Percentiles rank a stretch among this genome's conserved stretches.
Evolutionary conservation across 208 protist species (phyloP).

Genomic region (Acanthamoeba lugdunensis): DNA sequence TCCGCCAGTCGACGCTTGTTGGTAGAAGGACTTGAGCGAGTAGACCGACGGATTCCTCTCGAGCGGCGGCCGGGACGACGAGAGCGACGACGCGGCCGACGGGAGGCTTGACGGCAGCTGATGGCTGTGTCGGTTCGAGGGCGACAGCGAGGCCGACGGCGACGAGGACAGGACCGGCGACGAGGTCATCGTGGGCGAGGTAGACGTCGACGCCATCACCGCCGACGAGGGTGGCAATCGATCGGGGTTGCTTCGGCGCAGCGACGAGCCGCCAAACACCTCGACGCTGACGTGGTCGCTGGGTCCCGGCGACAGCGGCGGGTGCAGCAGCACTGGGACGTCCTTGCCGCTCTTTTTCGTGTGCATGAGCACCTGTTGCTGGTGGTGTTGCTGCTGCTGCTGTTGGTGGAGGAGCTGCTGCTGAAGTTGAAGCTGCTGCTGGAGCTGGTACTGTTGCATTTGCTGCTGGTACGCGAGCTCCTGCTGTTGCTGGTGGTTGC

Average conservation of each 20-base stretch:
- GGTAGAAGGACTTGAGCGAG: conserved; percentile 24
- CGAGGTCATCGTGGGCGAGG: conserved; percentile 7
- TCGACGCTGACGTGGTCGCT: not conserved
- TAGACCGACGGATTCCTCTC: not conserved
- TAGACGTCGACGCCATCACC: not conserved
- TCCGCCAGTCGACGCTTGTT: not conserved
- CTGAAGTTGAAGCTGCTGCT: not conserved
- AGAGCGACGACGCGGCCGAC: not conserved
- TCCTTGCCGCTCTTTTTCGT: not conserved
- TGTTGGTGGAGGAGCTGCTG: not conserved
- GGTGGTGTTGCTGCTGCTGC: not conserved
- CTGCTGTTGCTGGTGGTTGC: not conserved
- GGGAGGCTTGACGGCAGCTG: conserved; percentile 4
- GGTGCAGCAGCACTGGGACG: conserved; percentile 13
- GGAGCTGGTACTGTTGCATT: not conserved
- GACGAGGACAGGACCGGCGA: not conserved
- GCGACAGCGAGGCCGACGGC: not conserved
- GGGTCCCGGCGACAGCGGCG: conserved; percentile 27
- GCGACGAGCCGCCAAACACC: not conserved
- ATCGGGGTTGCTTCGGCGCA: not conserved
- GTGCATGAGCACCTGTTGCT: not conserved
- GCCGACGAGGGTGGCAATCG: not conserved
- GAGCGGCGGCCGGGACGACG: not conserved
- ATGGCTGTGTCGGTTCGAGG: conserved; percentile 7
- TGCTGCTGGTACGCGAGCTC: not conserved